Base-by-base conservation (phyloP, 371 early-diverging fungal species). In the Mucor sp. region DNA sequence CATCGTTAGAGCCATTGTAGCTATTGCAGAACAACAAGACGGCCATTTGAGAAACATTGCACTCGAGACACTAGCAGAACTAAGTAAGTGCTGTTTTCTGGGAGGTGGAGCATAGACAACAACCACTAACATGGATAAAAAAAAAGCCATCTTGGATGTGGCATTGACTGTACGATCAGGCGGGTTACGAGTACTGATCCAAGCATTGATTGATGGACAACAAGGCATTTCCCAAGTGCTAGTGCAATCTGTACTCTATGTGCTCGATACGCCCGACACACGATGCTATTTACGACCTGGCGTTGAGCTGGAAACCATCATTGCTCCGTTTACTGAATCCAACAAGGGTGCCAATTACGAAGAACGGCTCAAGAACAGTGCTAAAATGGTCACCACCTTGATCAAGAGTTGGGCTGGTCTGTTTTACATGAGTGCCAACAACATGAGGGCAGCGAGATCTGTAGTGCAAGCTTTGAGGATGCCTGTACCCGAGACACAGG, bases 401-500 rank as follows among this genome's bases (percentile, higher is more conserved):
- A 64, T 95, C 19, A 85, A 89, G 62, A 88, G 87, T 1, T 95
- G 95, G 95, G 91, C 93, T 19, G 93, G 91, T 67, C 67, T 92
- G 0, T 84, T 94, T 37, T 92, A 90, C 67, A 81, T 95, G 66
- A 93, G 91, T 69, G 80, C 89, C 4, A 90, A 93, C 62, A 83
- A 91, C 59, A 86, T 88, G 78, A 81, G 90, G 23, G 89, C 93
- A 0, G 83, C 94, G 17, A 69, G 85, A 47, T 89, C 93, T 0
- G 81, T 95, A 17, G 90, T 95, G 0, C 92, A 91, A 43, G 87
- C 93, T 0, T 75, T 94, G 37, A 76, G 85, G 6, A 75, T 93
- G 47, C 94, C 95, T 7, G 79, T 82, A 25, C 92, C 90, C 30
- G 95, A 94, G 58, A 91, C 89, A 15, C 77, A 90, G 81, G 93